These are phyloP conservation scores for Russula sp. DNA, from an alignment of 768 basidiomycete species.

Conservation along the genomic window DNA sequence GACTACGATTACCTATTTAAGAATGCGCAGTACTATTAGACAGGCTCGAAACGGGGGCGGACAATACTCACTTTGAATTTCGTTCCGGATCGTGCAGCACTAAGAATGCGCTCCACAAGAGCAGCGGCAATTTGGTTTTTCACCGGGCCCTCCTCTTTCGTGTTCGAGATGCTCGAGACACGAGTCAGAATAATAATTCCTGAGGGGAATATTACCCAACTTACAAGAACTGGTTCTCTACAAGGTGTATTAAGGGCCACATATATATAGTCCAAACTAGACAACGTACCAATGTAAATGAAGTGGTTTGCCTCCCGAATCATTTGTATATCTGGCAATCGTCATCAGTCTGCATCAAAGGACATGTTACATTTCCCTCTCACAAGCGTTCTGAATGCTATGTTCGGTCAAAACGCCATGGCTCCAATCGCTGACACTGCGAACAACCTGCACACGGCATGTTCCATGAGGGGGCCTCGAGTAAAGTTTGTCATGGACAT, in stretches of 20 bases:
- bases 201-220: slow-evolving; percentile 28
- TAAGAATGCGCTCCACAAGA: slow-evolving; percentile 75
- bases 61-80: slow-evolving; percentile 62
- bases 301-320: slow-evolving; percentile 82
- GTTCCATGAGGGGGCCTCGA: slow-evolving; percentile 39
- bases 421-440: slow-evolving; percentile 90
- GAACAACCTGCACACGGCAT: slow-evolving; percentile 71
- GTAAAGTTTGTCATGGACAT: slow-evolving; percentile 31
- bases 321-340: slow-evolving; percentile 53
- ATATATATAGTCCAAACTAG: neutral
- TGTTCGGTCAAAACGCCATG: slow-evolving; percentile 86
- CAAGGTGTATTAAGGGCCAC: neutral
- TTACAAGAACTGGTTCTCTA: slow-evolving; percentile 85
- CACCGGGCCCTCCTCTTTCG: slow-evolving; percentile 54
- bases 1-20: slow-evolving; percentile 63
- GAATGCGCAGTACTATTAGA: neutral
- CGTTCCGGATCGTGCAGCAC: slow-evolving; percentile 57
- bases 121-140: slow-evolving; percentile 81
- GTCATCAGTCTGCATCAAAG: slow-evolving; percentile 3
- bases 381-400: slow-evolving; percentile 91
- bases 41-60: neutral
- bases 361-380: slow-evolving; percentile 27
- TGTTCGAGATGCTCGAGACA: slow-evolving; percentile 62
- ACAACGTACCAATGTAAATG: slow-evolving; percentile 78
- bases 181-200: slow-evolving; percentile 10